Percentiles rank a stretch among this genome's conserved stretches.
phyloP scores from a whole-genome alignment of 2,329 filamentous ascomycete species.

The Emmonsiellopsis sp. region DNA sequence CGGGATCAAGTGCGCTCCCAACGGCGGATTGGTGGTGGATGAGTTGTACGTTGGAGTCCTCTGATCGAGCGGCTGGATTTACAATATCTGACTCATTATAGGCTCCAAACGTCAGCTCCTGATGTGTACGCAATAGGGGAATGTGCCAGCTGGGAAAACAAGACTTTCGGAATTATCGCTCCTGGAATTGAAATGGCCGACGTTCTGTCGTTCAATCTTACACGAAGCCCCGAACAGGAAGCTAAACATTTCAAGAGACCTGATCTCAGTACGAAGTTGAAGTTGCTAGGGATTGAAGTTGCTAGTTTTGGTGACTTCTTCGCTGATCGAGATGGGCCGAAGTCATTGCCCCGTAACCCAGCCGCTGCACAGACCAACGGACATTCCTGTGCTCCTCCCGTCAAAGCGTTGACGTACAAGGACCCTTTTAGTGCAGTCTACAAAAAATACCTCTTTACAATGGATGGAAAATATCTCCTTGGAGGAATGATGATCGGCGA shows the following conservation, averaged over 20 bases:
- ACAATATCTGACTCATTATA: constrained; percentile 8
- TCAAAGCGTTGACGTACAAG: constrained; percentile 79
- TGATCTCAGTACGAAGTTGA: constrained; percentile 84
- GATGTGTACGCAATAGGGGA: constrained; percentile 84
- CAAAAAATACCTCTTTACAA: constrained; percentile 87
- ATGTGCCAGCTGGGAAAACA: constrained; percentile 79
- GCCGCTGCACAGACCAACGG: constrained; percentile 24
- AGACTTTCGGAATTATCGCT: constrained; percentile 81
- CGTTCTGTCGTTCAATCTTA: constrained; percentile 82
- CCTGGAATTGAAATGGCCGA: constrained; percentile 91
- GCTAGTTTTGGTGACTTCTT: constrained; percentile 94
- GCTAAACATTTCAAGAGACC: constrained; percentile 66
- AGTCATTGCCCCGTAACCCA: constrained; percentile 55
- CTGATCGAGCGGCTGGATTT: background rate
- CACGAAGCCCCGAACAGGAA: constrained; percentile 64
- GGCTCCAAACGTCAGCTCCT: constrained; percentile 57
- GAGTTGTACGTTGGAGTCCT: constrained; percentile 22
- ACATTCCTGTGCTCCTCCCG: constrained; percentile 42
- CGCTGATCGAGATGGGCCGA: constrained; percentile 74
- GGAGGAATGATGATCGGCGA: constrained; percentile 98
- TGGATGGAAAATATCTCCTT: constrained; percentile 79
- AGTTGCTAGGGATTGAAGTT: constrained; percentile 81
- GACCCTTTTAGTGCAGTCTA: constrained; percentile 83
- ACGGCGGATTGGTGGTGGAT: constrained; percentile 59
- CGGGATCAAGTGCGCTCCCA: constrained; percentile 61